Base-by-base conservation (phyloP, 768 basidiomycete species). In the Kwoniella mangroviensis region DNA sequence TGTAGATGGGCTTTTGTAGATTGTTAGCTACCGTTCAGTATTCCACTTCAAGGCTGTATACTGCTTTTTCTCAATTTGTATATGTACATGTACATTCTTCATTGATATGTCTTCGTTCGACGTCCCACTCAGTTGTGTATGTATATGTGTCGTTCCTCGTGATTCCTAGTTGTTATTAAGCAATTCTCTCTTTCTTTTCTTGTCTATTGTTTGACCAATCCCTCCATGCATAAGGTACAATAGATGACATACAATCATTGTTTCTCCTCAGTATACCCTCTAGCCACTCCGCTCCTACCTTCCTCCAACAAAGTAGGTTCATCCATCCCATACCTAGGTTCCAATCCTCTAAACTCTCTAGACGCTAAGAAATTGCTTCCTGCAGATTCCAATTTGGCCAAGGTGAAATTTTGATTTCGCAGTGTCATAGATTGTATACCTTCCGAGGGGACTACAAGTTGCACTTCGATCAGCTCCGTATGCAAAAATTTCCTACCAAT, bases 221-320 rank as follows among this genome's bases (percentile, higher is more conserved):
- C 5, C 34, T 34, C 34, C 6, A 49, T 49, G 45, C 45, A 49
- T 17, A 17, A 34, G 34, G 34, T 34, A 34, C 34, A 7, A 34
- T 34, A 34, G 6, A 34, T 34, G 34, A 34, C 34, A 34, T 49
- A 19, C 45, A 49, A 19, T 49, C 15, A 12, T 21, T 62, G 67
- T 45, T 70, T 75, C 58, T 91, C 90, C 57, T 87, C 87, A 13
- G 78, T 82, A 81, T 98, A 98, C 11, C 91, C 93, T 71, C 90
- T 87, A 49, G 96, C 94, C 56, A 96, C 90, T 5, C 96, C 96
- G 73, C 88, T 91, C 56, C 94, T 85, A 0, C 96, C 96, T 81
- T 96, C 92, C 83, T 97, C 93, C 68, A 98, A 82, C 51, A 90
- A 81, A 71, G 91, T 88, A 0, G 95, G 94, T 1, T 86, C 87